Evolutionary conservation across 305 asterid species (phyloP).

Genomic region (Nicotiana rustica): DNA sequence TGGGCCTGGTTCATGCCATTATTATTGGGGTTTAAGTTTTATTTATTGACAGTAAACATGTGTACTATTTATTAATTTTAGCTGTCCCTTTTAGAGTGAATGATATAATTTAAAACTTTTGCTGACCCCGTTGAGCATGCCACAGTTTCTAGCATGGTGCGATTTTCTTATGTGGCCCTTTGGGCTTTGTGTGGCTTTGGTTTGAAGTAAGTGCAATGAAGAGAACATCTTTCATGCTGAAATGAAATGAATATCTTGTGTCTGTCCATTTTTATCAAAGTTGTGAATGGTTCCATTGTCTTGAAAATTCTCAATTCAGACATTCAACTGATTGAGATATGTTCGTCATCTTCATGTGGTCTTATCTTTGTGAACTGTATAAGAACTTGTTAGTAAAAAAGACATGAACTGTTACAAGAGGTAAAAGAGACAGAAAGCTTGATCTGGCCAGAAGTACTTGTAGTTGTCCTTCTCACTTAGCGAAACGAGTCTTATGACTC

Average conservation of each 20-base stretch:
- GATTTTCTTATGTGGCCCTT: conserved; percentile 12
- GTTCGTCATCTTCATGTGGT: neutral
- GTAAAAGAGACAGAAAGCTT: neutral
- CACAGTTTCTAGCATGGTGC: neutral
- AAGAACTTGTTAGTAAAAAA: neutral
- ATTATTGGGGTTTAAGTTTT: no score
- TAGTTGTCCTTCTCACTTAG: neutral
- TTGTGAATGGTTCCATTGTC: neutral
- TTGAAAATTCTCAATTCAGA: conserved; percentile 5
- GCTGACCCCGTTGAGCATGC: neutral
- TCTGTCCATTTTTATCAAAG: neutral
- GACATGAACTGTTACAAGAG: neutral
- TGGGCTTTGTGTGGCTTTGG: neutral
- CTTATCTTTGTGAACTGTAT: neutral
- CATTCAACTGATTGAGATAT: neutral
- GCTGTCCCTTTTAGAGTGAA: no score
- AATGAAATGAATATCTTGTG: neutral
- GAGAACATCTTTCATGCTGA: neutral
- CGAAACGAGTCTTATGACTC: no score
- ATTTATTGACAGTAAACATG: no score
- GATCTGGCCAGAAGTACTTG: neutral
- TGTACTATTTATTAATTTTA: no score
- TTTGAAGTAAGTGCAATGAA: conserved; percentile 9
- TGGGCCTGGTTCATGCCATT: no score
- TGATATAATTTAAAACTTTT: no score